Conservation (phyloP, 805 yeast genomes). For the Wickerhamiella brachini region DNA sequence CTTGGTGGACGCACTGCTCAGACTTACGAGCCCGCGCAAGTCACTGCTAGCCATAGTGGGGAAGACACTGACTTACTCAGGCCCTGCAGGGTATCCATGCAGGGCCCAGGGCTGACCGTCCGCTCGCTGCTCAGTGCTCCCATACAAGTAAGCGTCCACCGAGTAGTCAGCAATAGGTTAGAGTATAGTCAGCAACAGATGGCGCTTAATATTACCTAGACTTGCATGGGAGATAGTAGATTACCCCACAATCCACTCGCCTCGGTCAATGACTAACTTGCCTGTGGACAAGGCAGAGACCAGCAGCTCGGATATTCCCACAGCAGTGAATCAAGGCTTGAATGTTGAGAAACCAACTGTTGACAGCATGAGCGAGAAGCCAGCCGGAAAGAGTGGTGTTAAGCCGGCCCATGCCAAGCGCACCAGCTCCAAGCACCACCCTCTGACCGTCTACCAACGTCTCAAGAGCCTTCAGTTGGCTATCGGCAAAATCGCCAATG, state of each 20-base stretch:
- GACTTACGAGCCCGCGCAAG: constrained; percentile 40
- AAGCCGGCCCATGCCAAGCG: not conserved
- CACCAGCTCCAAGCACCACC: not conserved
- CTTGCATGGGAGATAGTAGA: no score
- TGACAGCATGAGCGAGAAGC: not conserved
- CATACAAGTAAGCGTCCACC: no score
- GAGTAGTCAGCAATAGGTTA: no score
- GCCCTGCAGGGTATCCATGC: not conserved
- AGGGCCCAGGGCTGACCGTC: no score
- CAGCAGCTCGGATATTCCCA: not conserved
- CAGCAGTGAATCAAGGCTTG: not conserved
- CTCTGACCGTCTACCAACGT: constrained; percentile 6
- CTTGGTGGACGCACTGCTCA: constrained; percentile 64
- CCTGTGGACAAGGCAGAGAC: not conserved
- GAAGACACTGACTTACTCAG: not conserved
- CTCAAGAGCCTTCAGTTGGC: constrained; percentile 6
- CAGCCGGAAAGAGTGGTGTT: not conserved
- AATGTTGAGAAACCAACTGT: not conserved
- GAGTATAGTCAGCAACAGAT: no score
- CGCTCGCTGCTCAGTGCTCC: no score
- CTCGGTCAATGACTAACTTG: not conserved
- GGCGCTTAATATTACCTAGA: no score
- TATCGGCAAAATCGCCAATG: constrained; percentile 7
- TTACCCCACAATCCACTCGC: not conserved
- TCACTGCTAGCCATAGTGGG: not conserved